Conservation (phyloP, 2,329 filamentous ascomycete species). For the Aureobasidium melanogenum region DNA sequence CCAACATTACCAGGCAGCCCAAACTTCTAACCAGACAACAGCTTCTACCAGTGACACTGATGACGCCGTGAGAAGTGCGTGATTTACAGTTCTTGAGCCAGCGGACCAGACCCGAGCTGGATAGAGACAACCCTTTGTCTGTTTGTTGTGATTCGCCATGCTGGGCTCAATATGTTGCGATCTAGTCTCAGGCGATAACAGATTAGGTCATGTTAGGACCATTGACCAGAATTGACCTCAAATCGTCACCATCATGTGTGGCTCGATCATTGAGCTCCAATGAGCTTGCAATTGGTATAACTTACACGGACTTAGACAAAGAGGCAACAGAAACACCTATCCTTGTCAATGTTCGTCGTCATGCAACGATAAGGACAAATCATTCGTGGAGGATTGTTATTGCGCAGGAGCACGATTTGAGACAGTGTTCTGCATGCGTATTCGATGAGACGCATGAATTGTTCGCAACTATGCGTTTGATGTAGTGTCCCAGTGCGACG, state of each 20-base stretch:
- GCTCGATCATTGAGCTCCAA: too few relatives aligned
- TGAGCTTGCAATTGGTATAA: background rate
- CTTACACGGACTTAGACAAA: background rate
- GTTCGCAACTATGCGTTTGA: background rate
- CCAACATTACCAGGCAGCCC: background rate
- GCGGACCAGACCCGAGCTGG: background rate
- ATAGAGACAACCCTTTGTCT: background rate
- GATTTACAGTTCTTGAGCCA: too few relatives aligned
- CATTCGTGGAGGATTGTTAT: conserved; percentile 1
- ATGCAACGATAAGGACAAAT: background rate
- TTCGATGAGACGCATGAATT: background rate
- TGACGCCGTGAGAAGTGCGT: background rate
- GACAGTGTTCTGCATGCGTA: background rate
- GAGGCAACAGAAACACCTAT: background rate
- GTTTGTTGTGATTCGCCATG: background rate
- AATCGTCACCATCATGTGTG: background rate
- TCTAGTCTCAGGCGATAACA: background rate
- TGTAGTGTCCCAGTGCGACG: background rate
- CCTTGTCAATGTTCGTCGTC: background rate
- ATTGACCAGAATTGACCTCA: background rate
- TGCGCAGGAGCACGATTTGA: background rate
- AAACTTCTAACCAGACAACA: background rate
- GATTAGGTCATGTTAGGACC: background rate
- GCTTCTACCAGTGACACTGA: background rate
- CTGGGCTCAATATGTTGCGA: background rate